Percentiles rank a stretch among this genome's conserved stretches.
These are phyloP conservation scores for Zasmidium citrigriseum DNA, from an alignment of 2,329 filamentous ascomycete species.

Conservation along the genomic window DNA sequence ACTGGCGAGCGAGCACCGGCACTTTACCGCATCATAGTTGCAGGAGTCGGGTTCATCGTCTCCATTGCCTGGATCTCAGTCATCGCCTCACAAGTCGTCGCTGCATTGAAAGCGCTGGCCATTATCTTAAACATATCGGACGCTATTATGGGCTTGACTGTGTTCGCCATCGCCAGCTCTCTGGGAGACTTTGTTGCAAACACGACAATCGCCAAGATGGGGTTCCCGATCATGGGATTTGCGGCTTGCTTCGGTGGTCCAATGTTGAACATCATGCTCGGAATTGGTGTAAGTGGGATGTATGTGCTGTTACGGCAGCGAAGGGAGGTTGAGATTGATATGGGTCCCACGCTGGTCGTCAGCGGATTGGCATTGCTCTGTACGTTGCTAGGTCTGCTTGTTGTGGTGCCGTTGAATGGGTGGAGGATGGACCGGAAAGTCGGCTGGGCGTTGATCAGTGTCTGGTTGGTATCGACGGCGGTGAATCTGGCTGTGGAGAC, in stretches of 20 bases:
- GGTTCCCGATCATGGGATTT: conserved; percentile 93
- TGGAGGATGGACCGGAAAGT: conserved; percentile 85
- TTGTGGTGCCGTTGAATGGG: conserved; percentile 79
- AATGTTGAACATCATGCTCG: conserved; percentile 94
- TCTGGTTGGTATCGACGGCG: conserved; percentile 80
- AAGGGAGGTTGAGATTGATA: conserved; percentile 77
- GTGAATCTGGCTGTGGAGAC: conserved; percentile 84
- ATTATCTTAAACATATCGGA: conserved; percentile 92
- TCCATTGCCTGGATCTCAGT: conserved; percentile 56
- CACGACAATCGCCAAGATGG: conserved; percentile 88
- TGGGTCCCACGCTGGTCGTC: conserved; percentile 82
- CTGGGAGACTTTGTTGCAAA: conserved; percentile 92
- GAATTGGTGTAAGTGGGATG: conserved; percentile 85
- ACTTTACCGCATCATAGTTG: conserved; percentile 72
- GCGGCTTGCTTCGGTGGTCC: conserved; percentile 97
- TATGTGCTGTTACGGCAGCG: conserved; percentile 81
- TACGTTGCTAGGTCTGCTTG: conserved; percentile 74
- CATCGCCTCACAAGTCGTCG: conserved; percentile 55
- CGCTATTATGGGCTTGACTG: conserved; percentile 88
- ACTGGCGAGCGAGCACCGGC: conserved; percentile 66
- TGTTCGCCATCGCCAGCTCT: conserved; percentile 95
- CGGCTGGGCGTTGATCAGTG: conserved; percentile 73
- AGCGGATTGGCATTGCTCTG: conserved; percentile 78
- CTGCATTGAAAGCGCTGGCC: conserved; percentile 87
- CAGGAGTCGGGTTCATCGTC: conserved; percentile 66